Conservation (phyloP, 2,329 filamentous ascomycete genomes). For the Furcasterigmium sp. region DNA sequence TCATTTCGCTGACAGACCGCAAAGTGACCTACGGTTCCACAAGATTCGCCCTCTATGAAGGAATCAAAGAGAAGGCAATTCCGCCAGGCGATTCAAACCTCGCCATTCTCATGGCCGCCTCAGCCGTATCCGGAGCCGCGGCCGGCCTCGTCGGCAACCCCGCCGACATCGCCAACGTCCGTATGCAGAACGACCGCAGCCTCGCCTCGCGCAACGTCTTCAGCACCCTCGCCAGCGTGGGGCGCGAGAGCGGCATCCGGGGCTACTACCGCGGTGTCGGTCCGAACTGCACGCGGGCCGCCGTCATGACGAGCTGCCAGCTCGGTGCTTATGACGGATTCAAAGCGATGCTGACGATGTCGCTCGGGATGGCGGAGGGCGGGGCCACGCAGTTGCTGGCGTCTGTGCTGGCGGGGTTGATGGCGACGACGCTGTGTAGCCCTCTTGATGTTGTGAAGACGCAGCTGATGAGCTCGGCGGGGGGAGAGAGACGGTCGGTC, state of each 20-base stretch:
- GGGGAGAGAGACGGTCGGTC: background rate
- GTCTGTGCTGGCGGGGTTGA: background rate
- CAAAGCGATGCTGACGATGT: background rate
- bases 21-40: background rate
- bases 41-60: background rate
- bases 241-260: background rate
- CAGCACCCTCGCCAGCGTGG: background rate
- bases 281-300: background rate
- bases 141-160: background rate
- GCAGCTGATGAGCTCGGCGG: background rate
- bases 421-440: constrained; percentile 1
- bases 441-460: constrained; percentile 1
- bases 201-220: background rate
- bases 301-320: constrained; percentile 1
- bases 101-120: background rate
- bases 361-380: background rate
- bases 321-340: background rate
- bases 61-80: background rate
- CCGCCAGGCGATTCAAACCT: background rate
- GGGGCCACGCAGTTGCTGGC: background rate
- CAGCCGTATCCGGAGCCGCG: background rate
- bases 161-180: background rate
- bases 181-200: background rate
- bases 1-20: background rate
- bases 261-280: background rate